Percentiles rank a stretch among this genome's conserved stretches.
Conservation (phyloP, 495 filamentous ascomycete genomes). For the Talaromyces liani region DNA sequence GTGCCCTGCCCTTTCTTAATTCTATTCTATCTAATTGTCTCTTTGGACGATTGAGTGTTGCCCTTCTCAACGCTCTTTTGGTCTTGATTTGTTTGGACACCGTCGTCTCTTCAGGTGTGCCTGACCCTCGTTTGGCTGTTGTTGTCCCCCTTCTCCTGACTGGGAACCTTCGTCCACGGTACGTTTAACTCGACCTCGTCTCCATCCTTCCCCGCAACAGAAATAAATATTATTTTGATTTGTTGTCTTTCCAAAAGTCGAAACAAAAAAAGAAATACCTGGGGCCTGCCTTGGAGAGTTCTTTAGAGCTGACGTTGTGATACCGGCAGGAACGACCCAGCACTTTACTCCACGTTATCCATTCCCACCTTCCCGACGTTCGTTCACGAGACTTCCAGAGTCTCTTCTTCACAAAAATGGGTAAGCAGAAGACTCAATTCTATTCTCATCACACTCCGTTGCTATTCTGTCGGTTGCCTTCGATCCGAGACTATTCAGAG, state of each 20-base stretch:
- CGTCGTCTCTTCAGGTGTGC: neutral
- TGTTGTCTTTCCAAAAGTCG: no score
- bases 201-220: neutral
- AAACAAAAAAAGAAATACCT: neutral
- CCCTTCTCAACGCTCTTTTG: neutral
- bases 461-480: neutral
- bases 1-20: neutral
- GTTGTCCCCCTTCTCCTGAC: neutral
- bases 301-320: neutral
- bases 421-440: neutral
- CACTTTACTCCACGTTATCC: neutral
- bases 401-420: conserved; percentile 3
- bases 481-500: neutral
- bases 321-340: neutral
- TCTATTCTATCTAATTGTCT: conserved; percentile 4
- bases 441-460: neutral
- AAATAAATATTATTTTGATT: neutral
- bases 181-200: neutral
- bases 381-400: neutral
- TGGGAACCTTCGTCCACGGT: conserved; percentile 7
- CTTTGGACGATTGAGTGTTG: conserved; percentile 1
- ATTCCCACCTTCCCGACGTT: conserved; percentile 1
- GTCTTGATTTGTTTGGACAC: neutral
- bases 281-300: neutral
- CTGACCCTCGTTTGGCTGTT: neutral